Base-by-base conservation (phyloP, 371 early-diverging fungal genomes). In the Dinochytrium kinnereticum region DNA sequence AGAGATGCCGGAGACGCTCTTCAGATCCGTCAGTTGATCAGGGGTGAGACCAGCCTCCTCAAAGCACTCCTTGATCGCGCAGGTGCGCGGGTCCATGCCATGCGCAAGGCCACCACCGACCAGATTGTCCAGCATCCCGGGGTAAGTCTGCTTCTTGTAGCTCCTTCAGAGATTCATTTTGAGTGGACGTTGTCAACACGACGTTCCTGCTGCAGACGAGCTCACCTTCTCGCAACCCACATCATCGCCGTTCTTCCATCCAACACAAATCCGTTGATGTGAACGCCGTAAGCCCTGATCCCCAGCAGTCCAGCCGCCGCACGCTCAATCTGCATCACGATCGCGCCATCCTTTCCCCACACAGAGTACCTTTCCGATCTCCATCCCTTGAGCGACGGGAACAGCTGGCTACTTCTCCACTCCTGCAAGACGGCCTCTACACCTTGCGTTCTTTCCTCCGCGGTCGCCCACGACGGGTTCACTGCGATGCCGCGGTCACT, bases 21-120 rank as follows among this genome's bases (percentile, higher is more conserved):
- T 69, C 0, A 83, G 82, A 73, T 77, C 83, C 28, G 73, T 50
- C n/a, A 91, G 89, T 50, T 92, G 70, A 0, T 78, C 68, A 2
- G 39, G 33, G 0, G 93, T 89, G 40, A 97, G 85, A 34, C 89
- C 90, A 1, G 94, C 97, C 78, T 98, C 97, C 81, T 98, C 98
- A 70, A 86, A 86, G 74, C 94, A 95, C 73, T 98, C 98, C 76
- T 95, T 94, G 38, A 95, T 72, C 21, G 95, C 84, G 1, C 92
- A 91, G 31, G 87, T 90, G 39, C 80, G 72, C 0, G 91, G 89
- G 1, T 87, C 82, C 26, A 87, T 78, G 5, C 84, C 86, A 57
- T 89, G 87, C 15, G 92, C 85, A 68, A 97, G 90, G 15, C 97
- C 97, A 21, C 98, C 98, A 0, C 94, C 95, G 2, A 64, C 71